Evolutionary conservation across 768 basidiomycete genomes (phyloP).

Genomic region (Pisolithus tinctorius): DNA sequence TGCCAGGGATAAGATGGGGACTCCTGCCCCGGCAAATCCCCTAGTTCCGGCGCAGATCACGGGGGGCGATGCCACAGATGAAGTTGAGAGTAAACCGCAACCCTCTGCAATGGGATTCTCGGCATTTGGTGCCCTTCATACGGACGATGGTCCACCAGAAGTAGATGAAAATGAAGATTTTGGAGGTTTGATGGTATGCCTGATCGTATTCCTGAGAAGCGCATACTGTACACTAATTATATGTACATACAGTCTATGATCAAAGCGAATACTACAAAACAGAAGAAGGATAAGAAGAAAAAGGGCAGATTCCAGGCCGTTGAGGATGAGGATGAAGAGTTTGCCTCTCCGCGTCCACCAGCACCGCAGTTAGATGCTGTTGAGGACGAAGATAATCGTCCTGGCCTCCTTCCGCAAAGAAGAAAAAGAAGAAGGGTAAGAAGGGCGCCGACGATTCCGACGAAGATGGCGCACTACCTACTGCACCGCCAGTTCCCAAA

Average conservation of each 20-base stretch:
- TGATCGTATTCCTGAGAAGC: conserved; percentile 3
- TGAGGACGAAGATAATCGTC: conserved; percentile 31
- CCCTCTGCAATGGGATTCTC: conserved; percentile 35
- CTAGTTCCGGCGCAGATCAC: conserved; percentile 21
- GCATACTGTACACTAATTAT: background rate
- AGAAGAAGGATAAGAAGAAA: conserved; percentile 52
- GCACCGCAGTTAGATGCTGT: conserved; percentile 14
- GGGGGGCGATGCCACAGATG: conserved; percentile 39
- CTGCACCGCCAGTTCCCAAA: background rate
- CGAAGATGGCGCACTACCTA: background rate
- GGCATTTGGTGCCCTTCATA: conserved; percentile 43
- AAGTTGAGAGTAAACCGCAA: conserved; percentile 15
- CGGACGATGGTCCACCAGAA: conserved; percentile 36
- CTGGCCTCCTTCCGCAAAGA: background rate
- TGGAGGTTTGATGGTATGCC: conserved; percentile 69
- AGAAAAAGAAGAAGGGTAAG: conserved; percentile 37
- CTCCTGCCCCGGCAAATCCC: conserved; percentile 42
- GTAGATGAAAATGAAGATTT: conserved; percentile 59
- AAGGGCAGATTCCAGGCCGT: conserved; percentile 52
- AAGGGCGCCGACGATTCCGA: conserved; percentile 55
- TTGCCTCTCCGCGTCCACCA: conserved; percentile 35
- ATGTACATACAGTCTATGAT: conserved; percentile 46
- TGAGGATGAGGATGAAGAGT: conserved; percentile 69
- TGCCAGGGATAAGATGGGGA: conserved; percentile 59
- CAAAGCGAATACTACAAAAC: conserved; percentile 46